These are phyloP conservation scores for Salix brachista DNA, from an alignment of 345 rosid genomes.

Conservation along the genomic window DNA sequence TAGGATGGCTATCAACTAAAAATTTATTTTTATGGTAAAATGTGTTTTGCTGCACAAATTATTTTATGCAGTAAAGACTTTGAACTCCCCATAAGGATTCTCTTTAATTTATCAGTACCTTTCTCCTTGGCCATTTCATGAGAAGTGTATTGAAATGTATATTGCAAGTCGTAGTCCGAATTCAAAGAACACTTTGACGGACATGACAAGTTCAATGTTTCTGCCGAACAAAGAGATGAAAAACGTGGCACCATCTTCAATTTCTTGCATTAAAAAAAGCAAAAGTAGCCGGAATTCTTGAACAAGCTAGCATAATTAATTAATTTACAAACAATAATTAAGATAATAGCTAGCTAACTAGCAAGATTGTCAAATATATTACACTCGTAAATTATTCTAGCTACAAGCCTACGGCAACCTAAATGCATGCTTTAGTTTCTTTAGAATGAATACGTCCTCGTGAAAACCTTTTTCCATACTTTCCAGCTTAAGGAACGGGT, in stretches of 20 bases:
- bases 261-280: not conserved
- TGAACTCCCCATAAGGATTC: too few species aligned
- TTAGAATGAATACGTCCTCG: slow-evolving; percentile 56
- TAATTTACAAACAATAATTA: not conserved
- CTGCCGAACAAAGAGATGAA: not conserved
- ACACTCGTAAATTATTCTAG: not conserved
- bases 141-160: too few species aligned
- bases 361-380: not conserved
- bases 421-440: not conserved
- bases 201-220: not conserved
- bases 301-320: not conserved
- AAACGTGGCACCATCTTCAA: not conserved
- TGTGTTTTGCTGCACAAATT: too few species aligned
- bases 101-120: too few species aligned
- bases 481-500: slow-evolving; percentile 57
- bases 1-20: not conserved
- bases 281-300: not conserved
- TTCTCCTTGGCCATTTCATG: too few species aligned
- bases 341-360: not conserved
- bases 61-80: too few species aligned
- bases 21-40: not conserved
- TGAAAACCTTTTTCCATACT: slow-evolving; percentile 58
- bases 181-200: not conserved
- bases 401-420: not conserved
- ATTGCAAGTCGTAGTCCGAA: not conserved